Percentiles rank a stretch among this genome's conserved stretches.
phyloP scores from a whole-genome alignment of 306 rosid genomes.

The Styphnolobium japonicum region DNA sequence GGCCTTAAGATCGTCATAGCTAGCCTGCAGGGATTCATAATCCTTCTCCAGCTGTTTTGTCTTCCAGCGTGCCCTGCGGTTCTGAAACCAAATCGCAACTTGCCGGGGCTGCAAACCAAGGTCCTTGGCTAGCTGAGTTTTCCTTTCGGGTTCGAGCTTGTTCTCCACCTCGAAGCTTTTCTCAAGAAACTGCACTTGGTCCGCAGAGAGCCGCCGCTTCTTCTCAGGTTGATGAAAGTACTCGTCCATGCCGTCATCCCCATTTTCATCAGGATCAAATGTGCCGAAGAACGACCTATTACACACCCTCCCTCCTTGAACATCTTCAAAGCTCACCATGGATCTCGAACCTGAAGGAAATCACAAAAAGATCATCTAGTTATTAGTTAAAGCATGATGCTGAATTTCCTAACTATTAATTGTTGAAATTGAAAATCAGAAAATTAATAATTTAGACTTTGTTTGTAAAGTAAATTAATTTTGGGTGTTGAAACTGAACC shows the following conservation, averaged over 20 bases:
- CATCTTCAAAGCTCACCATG: slow-evolving; percentile 74
- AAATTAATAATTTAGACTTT: background rate
- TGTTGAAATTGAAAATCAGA: background rate
- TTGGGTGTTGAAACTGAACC: background rate
- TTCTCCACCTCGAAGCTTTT: slow-evolving; percentile 82
- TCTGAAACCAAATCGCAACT: slow-evolving; percentile 96
- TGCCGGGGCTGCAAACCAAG: slow-evolving; percentile 91
- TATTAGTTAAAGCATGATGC: background rate
- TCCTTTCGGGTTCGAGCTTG: slow-evolving; percentile 87
- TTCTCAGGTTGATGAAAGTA: slow-evolving; percentile 70
- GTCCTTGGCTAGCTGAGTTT: slow-evolving; percentile 67
- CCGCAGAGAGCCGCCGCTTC: slow-evolving; percentile 63
- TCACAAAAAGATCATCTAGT: background rate
- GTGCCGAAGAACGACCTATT: slow-evolving; percentile 36
- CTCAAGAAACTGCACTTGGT: slow-evolving; percentile 81
- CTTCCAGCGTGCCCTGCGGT: slow-evolving; percentile 88
- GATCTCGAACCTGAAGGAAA: slow-evolving; percentile 59
- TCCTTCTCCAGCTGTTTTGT: slow-evolving; percentile 83
- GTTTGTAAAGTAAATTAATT: no score
- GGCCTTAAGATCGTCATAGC: slow-evolving; percentile 50
- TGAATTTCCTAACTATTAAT: background rate
- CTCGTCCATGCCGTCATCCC: slow-evolving; percentile 61
- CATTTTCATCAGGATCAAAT: slow-evolving; percentile 52
- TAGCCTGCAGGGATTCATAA: slow-evolving; percentile 51
- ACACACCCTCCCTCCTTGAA: slow-evolving; percentile 42